phyloP scores from a whole-genome alignment of 768 basidiomycete species.

The Pisolithus microcarpus region DNA sequence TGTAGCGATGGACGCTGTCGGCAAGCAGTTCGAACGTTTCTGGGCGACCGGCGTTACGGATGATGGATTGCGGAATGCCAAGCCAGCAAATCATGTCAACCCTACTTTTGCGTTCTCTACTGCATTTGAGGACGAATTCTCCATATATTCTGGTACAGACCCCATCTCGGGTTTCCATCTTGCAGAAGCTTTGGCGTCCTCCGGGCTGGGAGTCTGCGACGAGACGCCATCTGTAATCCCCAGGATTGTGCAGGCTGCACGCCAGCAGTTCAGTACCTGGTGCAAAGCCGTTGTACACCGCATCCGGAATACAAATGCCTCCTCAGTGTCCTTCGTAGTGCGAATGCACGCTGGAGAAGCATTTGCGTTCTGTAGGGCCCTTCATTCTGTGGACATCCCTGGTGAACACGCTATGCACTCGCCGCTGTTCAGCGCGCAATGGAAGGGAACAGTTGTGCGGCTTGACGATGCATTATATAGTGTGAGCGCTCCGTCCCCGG shows the following conservation, averaged over 20 bases:
- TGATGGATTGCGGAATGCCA: neutral
- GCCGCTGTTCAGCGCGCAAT: slow-evolving; percentile 14
- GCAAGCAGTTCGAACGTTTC: slow-evolving; percentile 18
- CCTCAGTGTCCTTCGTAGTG: slow-evolving; percentile 11
- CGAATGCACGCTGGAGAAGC: slow-evolving; percentile 27
- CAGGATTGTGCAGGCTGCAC: slow-evolving; percentile 13
- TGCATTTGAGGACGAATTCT: slow-evolving; percentile 12
- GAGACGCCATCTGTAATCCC: slow-evolving; percentile 9
- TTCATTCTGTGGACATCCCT: slow-evolving; percentile 8
- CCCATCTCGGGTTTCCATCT: slow-evolving; percentile 26
- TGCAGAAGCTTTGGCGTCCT: slow-evolving; percentile 18
- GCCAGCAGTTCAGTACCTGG: slow-evolving; percentile 21
- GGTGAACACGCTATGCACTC: slow-evolving; percentile 7
- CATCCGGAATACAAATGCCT: slow-evolving; percentile 2
- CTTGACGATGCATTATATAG: slow-evolving; percentile 19
- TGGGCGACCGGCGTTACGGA: slow-evolving; percentile 22
- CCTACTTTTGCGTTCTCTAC: slow-evolving; percentile 26
- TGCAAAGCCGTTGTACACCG: slow-evolving; percentile 16
- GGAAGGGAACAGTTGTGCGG: slow-evolving; percentile 18
- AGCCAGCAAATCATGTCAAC: slow-evolving; percentile 15
- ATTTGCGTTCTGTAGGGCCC: slow-evolving; percentile 22
- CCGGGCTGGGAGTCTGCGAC: neutral
- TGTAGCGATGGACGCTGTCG: slow-evolving; percentile 2
- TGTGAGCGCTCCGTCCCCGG: slow-evolving; percentile 6
- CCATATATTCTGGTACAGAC: slow-evolving; percentile 25